Percentiles rank a stretch among this genome's conserved stretches.
Evolutionary conservation across 768 basidiomycete species (phyloP).

Genomic region (Boletus tylopilopsis): DNA sequence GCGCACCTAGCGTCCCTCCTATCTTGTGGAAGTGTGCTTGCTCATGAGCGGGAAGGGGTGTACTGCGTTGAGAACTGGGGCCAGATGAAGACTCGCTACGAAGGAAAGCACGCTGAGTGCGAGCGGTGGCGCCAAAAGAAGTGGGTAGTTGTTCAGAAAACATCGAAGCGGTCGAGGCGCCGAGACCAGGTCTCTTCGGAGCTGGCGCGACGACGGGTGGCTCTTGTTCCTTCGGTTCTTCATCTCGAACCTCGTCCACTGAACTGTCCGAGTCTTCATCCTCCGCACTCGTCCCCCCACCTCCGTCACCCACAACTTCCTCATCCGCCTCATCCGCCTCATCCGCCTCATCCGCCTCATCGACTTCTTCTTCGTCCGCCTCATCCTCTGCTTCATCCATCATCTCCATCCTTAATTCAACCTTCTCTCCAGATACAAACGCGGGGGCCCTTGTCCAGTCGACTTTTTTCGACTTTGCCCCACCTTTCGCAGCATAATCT

Average conservation of each 20-base stretch:
- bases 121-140: conserved; percentile 37
- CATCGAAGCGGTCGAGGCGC: conserved; percentile 27
- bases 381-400: conserved; percentile 37
- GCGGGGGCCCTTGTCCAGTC: conserved; percentile 78
- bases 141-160: conserved; percentile 29
- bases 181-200: conserved; percentile 17
- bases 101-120: conserved; percentile 49
- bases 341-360: conserved; percentile 34
- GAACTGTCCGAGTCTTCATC: conserved; percentile 31
- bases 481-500: conserved; percentile 26
- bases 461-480: conserved; percentile 37
- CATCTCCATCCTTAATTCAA: conserved; percentile 40
- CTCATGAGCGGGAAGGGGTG: conserved; percentile 61
- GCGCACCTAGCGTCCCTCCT: conserved; percentile 74
- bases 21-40: conserved; percentile 81
- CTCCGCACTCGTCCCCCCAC: conserved; percentile 37
- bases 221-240: conserved; percentile 31
- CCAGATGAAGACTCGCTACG: conserved; percentile 45
- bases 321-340: conserved; percentile 38
- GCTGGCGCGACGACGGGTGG: conserved; percentile 28
- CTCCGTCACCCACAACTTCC: conserved; percentile 26
- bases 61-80: conserved; percentile 39
- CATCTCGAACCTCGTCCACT: conserved; percentile 33
- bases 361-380: conserved; percentile 34
- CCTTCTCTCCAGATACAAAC: conserved; percentile 59